Evolutionary conservation across 164 flowering plant genomes (phyloP).

Genomic region (Malania oleifera): DNA sequence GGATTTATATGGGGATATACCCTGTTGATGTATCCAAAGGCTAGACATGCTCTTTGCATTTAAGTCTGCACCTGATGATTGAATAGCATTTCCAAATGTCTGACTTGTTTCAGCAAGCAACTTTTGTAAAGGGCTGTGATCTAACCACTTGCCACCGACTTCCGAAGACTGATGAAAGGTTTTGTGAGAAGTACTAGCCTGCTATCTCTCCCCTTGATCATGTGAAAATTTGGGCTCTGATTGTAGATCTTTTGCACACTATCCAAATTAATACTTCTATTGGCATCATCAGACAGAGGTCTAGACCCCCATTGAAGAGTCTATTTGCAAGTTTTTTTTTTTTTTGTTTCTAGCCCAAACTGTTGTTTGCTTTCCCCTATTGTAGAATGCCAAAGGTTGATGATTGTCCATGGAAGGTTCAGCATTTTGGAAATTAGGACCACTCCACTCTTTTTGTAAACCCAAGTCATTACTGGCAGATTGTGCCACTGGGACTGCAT

Average conservation of each 20-base stretch:
- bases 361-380: neutral
- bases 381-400: no score
- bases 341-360: neutral
- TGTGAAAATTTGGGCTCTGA: neutral
- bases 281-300: neutral
- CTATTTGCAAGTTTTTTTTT: neutral
- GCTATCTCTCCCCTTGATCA: neutral
- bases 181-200: slow-evolving; percentile 1
- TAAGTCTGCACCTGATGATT: slow-evolving; percentile 20
- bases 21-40: slow-evolving; percentile 24
- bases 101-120: neutral
- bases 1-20: slow-evolving; percentile 11
- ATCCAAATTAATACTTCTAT: neutral
- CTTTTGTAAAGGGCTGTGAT: neutral
- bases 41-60: slow-evolving; percentile 21
- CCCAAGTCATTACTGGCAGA: neutral
- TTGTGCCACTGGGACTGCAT: slow-evolving; percentile 5
- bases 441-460: neutral
- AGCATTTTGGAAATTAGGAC: neutral
- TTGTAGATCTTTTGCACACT: neutral
- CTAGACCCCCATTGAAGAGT: slow-evolving; percentile 1
- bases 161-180: neutral
- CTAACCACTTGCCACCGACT: neutral
- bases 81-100: neutral
- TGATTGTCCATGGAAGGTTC: no score